Evolutionary conservation across 352 stramenopile genomes (phyloP), one percentile per base, ranked within the genome.

Genomic region (Pythium sp.): DNA sequence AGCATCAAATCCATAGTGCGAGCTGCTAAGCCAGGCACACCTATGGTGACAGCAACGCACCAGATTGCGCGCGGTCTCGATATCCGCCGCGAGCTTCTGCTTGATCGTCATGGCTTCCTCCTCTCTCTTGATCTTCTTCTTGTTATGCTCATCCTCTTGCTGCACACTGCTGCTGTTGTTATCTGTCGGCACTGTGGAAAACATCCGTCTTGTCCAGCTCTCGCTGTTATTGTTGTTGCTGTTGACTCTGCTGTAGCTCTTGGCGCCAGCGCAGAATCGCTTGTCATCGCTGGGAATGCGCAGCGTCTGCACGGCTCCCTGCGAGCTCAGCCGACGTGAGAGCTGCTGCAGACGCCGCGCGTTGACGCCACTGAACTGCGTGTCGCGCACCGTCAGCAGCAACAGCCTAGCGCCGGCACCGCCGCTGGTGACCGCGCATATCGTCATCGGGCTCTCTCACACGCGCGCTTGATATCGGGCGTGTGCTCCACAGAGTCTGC

Each of bases 81-180:
- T 73, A 61, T 91, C 81, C 41, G 72, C 80, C 30, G 76, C 76
- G n/a, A 86, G 65, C 62, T 86, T 85, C 47, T 67, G 58, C 64
- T 82, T 84, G 51, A 85, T 73, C 18, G 86, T 68, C 38, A 68
- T 49, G 12, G 68, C 71, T 32, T 24, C 47, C 2, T 76, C 72
- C 36, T 74, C 58, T 61, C 62, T 59, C 53, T 77, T 51, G 56
- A 47, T 38, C 65, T 69, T 61, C 49, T 61, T 71, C 5, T 65
- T n/a, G 20, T 75, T 69, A 20, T 76, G 73, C 15, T 76, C 65
- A 7, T 71, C 71, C n/a, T 82, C 56, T 24, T 65, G 30, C 34
- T 72, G 53, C 9, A 18, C 8, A 14, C 32, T 36, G 9, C 3
- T 58, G 15, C 32, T 55, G 15, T 22, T 72, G 34, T 26, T 67